A percentile compares a stretch with the other conserved stretches of the same genome.
Evolutionary conservation across 2,329 filamentous ascomycete species (phyloP).

Genomic region (Paecilomyces sp.): DNA sequence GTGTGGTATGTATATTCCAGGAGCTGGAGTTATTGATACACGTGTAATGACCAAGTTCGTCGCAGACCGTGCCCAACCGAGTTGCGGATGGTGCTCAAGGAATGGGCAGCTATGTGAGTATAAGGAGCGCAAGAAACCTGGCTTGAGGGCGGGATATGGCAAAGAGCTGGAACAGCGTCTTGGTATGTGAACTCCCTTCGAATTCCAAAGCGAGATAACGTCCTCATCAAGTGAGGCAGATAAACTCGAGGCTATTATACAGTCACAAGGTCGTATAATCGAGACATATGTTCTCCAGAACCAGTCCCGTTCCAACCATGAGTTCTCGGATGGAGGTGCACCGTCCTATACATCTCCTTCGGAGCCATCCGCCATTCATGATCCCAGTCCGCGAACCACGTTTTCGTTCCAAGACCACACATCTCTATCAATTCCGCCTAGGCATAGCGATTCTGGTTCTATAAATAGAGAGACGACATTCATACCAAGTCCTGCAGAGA

Average conservation of each 20-base stretch:
- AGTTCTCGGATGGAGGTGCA: conserved; percentile 14
- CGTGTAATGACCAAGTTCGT: conserved; percentile 3
- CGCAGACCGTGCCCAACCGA: conserved; percentile 47
- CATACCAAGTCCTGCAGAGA: conserved; percentile 25
- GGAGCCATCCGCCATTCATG: conserved; percentile 45
- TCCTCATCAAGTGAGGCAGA: conserved; percentile 34
- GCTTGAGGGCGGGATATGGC: conserved; percentile 59
- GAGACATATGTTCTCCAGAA: conserved; percentile 46
- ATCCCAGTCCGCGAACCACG: conserved; percentile 50
- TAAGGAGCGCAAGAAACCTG: conserved; percentile 64
- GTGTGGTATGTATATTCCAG: conserved; percentile 29
- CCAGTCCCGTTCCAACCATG: conserved; percentile 21
- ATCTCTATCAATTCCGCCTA: conserved; percentile 40
- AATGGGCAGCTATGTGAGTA: conserved; percentile 63
- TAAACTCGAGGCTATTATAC: conserved; percentile 59
- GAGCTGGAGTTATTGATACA: background rate
- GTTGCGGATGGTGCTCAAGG: conserved; percentile 65
- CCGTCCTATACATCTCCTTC: conserved; percentile 40
- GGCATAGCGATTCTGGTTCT: conserved; percentile 38
- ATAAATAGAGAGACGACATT: conserved; percentile 42
- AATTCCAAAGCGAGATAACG: background rate
- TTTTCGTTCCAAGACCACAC: conserved; percentile 58
- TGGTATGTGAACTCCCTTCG: conserved; percentile 17
- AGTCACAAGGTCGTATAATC: conserved; percentile 59
- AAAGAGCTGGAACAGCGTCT: conserved; percentile 66